A percentile compares a stretch with the other conserved stretches of the same genome.
phyloP scores from a whole-genome alignment of 352 stramenopile genomes.

The Phytophthora nicotianae region DNA sequence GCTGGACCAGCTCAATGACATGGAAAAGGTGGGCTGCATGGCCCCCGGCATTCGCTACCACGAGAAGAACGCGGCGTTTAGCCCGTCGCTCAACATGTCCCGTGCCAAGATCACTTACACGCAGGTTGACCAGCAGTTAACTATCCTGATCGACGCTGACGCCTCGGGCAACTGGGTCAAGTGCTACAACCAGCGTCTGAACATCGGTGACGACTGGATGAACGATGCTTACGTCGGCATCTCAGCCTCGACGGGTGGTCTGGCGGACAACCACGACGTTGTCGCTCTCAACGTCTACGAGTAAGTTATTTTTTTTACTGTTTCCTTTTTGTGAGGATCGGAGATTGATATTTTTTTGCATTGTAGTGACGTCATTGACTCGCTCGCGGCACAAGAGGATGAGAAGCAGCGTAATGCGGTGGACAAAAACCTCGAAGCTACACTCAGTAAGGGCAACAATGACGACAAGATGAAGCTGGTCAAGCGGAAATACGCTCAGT shows the following conservation, averaged over 20 bases:
- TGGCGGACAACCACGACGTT: conserved; percentile 87
- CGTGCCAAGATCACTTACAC: conserved; percentile 82
- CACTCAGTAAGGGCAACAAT: conserved; percentile 55
- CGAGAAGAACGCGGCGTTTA: conserved; percentile 82
- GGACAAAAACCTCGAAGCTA: conserved; percentile 53
- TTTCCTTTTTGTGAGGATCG: not conserved
- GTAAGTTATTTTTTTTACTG: conserved; percentile 44
- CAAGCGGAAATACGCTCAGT: conserved; percentile 80
- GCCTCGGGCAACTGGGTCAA: conserved; percentile 75
- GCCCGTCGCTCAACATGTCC: conserved; percentile 78
- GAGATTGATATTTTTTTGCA: conserved; percentile 20
- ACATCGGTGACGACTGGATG: conserved; percentile 60
- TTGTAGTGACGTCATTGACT: conserved; percentile 69
- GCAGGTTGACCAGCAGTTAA: conserved; percentile 57
- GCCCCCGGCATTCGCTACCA: conserved; percentile 81
- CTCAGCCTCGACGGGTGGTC: conserved; percentile 79
- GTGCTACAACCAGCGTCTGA: conserved; percentile 63
- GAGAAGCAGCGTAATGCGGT: conserved; percentile 69
- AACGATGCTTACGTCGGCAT: conserved; percentile 73
- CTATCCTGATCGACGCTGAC: conserved; percentile 74
- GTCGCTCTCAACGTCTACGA: conserved; percentile 78
- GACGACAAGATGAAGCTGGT: conserved; percentile 69
- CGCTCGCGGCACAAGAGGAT: conserved; percentile 46
- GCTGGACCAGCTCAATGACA: conserved; percentile 79
- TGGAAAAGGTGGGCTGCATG: conserved; percentile 76